Percentiles rank a stretch among this genome's conserved stretches.
phyloP scores from a whole-genome alignment of 2,329 filamentous ascomycete genomes.

The Alternaria alternata region DNA sequence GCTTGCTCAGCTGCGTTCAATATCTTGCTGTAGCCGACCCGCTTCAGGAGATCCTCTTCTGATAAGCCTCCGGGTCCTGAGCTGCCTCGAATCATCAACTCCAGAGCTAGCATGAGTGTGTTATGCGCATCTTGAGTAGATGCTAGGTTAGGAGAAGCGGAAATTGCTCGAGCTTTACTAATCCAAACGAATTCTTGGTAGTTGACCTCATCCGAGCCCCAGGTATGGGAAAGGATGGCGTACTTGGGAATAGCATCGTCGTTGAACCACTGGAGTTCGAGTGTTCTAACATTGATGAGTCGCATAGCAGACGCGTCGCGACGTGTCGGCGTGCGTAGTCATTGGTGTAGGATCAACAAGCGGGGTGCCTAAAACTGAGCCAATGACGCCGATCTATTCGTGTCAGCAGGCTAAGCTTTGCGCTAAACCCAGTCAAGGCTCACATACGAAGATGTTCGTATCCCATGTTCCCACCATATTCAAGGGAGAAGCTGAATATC shows the following conservation, averaged over 20 bases:
- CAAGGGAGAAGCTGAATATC: neutral
- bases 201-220: slow-evolving; percentile 27
- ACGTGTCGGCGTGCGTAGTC: slow-evolving; percentile 1
- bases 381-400: neutral
- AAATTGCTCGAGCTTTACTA: slow-evolving; percentile 21
- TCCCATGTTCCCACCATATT: neutral
- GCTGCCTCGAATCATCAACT: slow-evolving; percentile 29
- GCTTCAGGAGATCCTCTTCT: slow-evolving; percentile 26
- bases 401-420: neutral
- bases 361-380: slow-evolving; percentile 7
- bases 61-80: slow-evolving; percentile 14
- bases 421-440: neutral
- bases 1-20: slow-evolving; percentile 24
- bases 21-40: slow-evolving; percentile 30
- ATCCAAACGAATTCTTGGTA: slow-evolving; percentile 31
- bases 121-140: slow-evolving; percentile 17
- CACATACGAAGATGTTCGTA: neutral
- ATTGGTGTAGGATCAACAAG: slow-evolving; percentile 4
- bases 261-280: slow-evolving; percentile 32
- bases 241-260: slow-evolving; percentile 32
- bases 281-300: slow-evolving; percentile 35
- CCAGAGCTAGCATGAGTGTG: slow-evolving; percentile 27
- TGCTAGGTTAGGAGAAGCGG: slow-evolving; percentile 6
- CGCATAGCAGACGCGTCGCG: slow-evolving; percentile 28
- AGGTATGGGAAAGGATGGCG: slow-evolving; percentile 36